A percentile compares a stretch with the other conserved stretches of the same genome.
Evolutionary conservation across 768 basidiomycete genomes (phyloP).

Genomic region (Rhodosporidiobolus sp.): DNA sequence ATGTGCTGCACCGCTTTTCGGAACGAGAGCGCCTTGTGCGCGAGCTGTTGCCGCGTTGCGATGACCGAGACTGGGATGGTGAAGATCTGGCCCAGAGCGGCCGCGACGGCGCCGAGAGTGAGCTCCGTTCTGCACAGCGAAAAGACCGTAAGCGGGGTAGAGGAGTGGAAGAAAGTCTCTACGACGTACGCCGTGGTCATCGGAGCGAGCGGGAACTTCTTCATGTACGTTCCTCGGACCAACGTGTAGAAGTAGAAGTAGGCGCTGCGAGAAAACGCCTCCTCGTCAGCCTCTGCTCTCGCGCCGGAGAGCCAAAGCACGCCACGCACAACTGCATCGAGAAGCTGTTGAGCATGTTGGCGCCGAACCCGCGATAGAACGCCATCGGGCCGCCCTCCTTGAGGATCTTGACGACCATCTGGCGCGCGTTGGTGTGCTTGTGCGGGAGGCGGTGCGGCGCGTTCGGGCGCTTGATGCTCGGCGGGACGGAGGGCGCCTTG

Average conservation of each 20-base stretch:
- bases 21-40: conserved; percentile 61
- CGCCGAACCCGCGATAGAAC: conserved; percentile 85
- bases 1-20: conserved; percentile 77
- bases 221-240: conserved; percentile 77
- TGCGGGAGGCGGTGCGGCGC: conserved; percentile 51
- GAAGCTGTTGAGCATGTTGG: conserved; percentile 97
- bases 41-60: conserved; percentile 93
- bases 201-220: conserved; percentile 62
- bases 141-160: conserved; percentile 1
- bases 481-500: conserved; percentile 2
- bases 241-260: conserved; percentile 99
- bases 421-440: conserved; percentile 57
- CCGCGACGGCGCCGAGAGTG: conserved; percentile 82
- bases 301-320: neutral
- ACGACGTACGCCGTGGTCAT: conserved; percentile 42
- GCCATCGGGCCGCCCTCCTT: conserved; percentile 76
- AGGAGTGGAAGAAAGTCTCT: neutral
- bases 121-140: conserved; percentile 58
- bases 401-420: conserved; percentile 67
- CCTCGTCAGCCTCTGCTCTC: neutral
- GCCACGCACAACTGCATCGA: conserved; percentile 72
- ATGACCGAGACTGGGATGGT: conserved; percentile 98
- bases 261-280: conserved; percentile 52
- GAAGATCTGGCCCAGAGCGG: conserved; percentile 92
- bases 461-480: conserved; percentile 53